Conservation (phyloP, 202 grass and related monocot species). For the Setaria viridis region DNA sequence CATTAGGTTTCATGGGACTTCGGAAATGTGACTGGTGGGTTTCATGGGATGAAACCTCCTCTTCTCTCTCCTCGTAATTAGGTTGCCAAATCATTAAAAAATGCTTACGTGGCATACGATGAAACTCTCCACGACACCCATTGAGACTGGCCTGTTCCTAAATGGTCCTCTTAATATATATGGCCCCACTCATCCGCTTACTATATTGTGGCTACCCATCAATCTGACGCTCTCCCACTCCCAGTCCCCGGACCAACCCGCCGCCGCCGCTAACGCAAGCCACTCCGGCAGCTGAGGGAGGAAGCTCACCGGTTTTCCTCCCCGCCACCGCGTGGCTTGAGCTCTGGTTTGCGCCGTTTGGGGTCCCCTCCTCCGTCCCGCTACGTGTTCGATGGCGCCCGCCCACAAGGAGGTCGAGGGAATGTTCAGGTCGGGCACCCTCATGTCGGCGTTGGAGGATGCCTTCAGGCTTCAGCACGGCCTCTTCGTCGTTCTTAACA, state of each 20-base stretch:
- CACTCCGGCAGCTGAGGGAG: not conserved
- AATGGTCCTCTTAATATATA: too few relatives aligned
- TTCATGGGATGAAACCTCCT: too few relatives aligned
- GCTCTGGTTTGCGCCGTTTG: not conserved
- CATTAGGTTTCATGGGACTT: too few relatives aligned
- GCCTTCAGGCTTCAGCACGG: not conserved
- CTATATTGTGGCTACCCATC: too few relatives aligned
- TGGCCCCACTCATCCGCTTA: too few relatives aligned
- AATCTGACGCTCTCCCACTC: too few relatives aligned
- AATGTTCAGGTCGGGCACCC: not conserved
- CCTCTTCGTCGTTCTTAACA: not conserved
- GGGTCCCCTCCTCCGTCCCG: not conserved
- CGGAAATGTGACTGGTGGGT: too few relatives aligned
- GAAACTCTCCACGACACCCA: too few relatives aligned
- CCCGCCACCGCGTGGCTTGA: not conserved
- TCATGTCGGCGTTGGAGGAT: not conserved
- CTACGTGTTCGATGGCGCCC: not conserved
- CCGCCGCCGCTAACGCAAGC: not conserved
- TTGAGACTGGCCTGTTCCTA: too few relatives aligned
- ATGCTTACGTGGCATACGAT: too few relatives aligned
- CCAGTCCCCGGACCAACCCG: not conserved
- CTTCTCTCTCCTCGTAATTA: too few relatives aligned
- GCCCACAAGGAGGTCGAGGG: not conserved
- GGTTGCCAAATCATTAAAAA: too few relatives aligned
- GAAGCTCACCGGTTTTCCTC: not conserved